Percentiles rank a stretch among this genome's conserved stretches.
Evolutionary conservation across 1,284 basidiomycete genomes (phyloP).

Genomic region (Schizophyllum commune): DNA sequence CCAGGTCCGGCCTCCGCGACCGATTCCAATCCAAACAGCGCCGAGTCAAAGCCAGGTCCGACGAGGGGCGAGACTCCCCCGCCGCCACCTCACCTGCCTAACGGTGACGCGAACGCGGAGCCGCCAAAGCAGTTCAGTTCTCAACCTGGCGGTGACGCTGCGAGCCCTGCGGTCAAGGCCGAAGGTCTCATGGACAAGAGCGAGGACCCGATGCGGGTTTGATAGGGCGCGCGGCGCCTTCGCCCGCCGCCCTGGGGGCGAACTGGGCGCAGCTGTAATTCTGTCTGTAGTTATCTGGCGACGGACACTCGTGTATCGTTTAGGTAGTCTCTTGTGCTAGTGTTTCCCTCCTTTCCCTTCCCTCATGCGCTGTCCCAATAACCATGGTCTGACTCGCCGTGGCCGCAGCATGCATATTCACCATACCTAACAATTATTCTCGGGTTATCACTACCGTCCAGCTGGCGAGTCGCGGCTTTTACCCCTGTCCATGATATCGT

Average conservation of each 20-base stretch:
- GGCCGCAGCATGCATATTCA: neutral
- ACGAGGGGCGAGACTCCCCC: slow-evolving; percentile 14
- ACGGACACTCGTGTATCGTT: neutral
- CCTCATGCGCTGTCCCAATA: neutral
- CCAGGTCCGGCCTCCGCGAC: slow-evolving; percentile 6
- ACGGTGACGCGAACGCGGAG: slow-evolving; percentile 34
- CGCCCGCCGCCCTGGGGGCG: no score
- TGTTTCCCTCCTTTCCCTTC: neutral
- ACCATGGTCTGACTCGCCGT: no score
- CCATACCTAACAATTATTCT: neutral
- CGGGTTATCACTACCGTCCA: neutral
- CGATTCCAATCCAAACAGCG: slow-evolving; percentile 4
- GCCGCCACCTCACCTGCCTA: slow-evolving; percentile 32
- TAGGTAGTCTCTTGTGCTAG: neutral
- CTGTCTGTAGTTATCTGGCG: neutral
- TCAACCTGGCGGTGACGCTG: slow-evolving; percentile 51
- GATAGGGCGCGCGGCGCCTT: neutral
- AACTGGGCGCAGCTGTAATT: neutral
- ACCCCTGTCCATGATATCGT: neutral
- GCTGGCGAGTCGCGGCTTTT: neutral
- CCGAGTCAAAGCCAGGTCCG: neutral
- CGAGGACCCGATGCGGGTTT: slow-evolving; percentile 37
- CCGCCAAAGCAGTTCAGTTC: slow-evolving; percentile 45
- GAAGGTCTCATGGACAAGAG: slow-evolving; percentile 71
- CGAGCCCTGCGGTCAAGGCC: slow-evolving; percentile 46